Evolutionary conservation across 768 basidiomycete genomes (phyloP).

Genomic region (Serendipita sp.): DNA sequence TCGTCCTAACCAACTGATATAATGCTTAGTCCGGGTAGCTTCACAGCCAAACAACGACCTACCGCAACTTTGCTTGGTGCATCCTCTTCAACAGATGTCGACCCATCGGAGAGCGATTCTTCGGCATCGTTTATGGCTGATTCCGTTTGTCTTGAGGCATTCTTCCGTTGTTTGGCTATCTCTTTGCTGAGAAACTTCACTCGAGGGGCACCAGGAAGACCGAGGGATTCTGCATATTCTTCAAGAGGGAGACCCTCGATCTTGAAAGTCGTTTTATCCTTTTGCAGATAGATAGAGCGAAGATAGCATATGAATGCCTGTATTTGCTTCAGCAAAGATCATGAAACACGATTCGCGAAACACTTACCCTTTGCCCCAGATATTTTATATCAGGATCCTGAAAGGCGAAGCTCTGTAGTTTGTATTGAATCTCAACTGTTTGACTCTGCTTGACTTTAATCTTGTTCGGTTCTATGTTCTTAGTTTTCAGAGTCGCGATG

Average conservation of each 20-base stretch:
- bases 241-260: constrained; percentile 66
- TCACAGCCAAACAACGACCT: not conserved
- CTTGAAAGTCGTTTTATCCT: constrained; percentile 87
- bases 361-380: constrained; percentile 72
- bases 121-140: constrained; percentile 19
- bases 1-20: constrained; percentile 47
- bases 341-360: not conserved
- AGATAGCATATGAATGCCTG: constrained; percentile 95
- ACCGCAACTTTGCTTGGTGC: not conserved
- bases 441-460: constrained; percentile 85
- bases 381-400: constrained; percentile 96
- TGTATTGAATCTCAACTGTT: constrained; percentile 66
- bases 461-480: constrained; percentile 51
- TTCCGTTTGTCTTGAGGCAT: constrained; percentile 36
- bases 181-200: constrained; percentile 71
- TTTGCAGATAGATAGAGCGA: constrained; percentile 82
- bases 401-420: constrained; percentile 84
- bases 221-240: constrained; percentile 74
- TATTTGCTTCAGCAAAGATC: not conserved
- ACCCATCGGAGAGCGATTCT: constrained; percentile 17
- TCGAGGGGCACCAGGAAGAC: constrained; percentile 86
- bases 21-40: not conserved
- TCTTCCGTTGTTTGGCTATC: constrained; percentile 60
- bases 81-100: constrained; percentile 9
- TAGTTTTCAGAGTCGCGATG: constrained; percentile 49